Base-by-base conservation (phyloP, 345 rosid genomes). In the Erodium maritimum region DNA sequence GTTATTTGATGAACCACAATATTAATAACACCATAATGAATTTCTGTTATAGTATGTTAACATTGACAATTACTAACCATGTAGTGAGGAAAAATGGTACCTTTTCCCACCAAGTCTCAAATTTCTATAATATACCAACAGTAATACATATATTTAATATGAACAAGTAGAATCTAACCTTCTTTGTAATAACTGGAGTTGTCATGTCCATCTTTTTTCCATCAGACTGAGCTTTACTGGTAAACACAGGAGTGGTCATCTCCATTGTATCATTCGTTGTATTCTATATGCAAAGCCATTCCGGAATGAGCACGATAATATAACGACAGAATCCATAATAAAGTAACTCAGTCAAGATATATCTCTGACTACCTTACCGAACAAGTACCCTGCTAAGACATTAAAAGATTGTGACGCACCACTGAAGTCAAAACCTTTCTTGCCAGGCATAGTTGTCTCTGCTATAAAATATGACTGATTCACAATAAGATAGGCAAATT, bases 131-230 rank as follows among this genome's bases (percentile, higher is more conserved):
- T 4, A 42, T 33, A 14, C 7, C 21, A 23, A 16, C 11, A 13
- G 3, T 21, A 55, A 13, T 10, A 55, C 14, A 53, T 17, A 45
- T 24, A 0, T 1, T 42, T 45, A 0, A 48, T 33, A 19, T 23
- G 12, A 19, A 34, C 0, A 29, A 20, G 4, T 29, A 42, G 11
- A 33, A 25, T 45, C 48, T 68, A 63, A 82, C 98, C 96, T 74
- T 81, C 69, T 65, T 91, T 25, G 90, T 81, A 59, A 86, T 81
- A 21, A 91, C 96, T 17, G 98, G 95, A 55, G 90, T 81, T 8
- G 98, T 88, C 96, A 91, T 88, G 56, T 86, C 90, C 96, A 86
- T 91, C 65, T 67, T 84, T 65, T 86, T 76, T 33, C 98, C 98
- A 69, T 58, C 80, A 63, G 90, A 69, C 18, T 72, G 71, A 63